Evolutionary conservation across 129 eudicot genomes (phyloP).

Genomic region (Apium graveolens): DNA sequence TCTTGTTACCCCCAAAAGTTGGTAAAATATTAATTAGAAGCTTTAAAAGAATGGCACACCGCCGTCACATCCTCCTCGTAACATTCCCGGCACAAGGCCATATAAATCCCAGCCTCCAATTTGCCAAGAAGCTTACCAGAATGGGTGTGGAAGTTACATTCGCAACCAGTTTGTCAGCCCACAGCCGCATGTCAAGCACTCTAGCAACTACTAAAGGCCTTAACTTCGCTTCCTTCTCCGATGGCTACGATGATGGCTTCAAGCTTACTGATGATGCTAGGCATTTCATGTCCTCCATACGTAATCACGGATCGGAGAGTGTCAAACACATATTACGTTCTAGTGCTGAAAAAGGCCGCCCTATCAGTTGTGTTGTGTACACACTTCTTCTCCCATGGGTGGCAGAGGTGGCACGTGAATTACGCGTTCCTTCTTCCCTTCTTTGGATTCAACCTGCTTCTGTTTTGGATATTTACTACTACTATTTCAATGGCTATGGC

Average conservation of each 20-base stretch:
- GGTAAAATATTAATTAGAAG: too few relatives aligned
- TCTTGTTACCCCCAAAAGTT: neutral
- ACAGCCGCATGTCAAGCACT: conserved; percentile 17
- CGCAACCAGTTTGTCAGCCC: conserved; percentile 29
- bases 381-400: conserved; percentile 48
- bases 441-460: conserved; percentile 65
- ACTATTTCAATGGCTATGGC: neutral
- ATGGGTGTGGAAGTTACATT: conserved; percentile 45
- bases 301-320: neutral
- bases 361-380: conserved; percentile 22
- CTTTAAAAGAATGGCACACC: neutral
- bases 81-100: neutral
- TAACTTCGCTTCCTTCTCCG: neutral
- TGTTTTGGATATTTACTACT: neutral
- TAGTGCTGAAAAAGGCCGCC: neutral
- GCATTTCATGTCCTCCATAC: neutral
- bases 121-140: conserved; percentile 7
- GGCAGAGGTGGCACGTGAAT: conserved; percentile 28
- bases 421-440: conserved; percentile 27
- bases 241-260: neutral
- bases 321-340: neutral
- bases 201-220: neutral
- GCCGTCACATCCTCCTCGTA: neutral
- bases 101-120: neutral
- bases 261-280: neutral